Evolutionary conservation across 2,329 filamentous ascomycete genomes (phyloP).

Genomic region (Penicillium sp.): DNA sequence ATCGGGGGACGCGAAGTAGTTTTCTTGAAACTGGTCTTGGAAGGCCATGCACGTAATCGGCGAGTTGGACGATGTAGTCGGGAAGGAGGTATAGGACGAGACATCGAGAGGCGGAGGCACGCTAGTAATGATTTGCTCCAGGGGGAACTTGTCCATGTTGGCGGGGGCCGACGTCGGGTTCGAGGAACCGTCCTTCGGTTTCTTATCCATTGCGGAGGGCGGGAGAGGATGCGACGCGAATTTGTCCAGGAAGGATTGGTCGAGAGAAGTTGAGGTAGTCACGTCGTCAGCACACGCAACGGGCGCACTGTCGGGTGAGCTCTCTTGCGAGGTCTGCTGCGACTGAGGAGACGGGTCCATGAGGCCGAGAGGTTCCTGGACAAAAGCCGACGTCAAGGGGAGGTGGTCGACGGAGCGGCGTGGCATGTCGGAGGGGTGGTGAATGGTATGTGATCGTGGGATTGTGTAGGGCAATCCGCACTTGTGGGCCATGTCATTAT

Average conservation of each 20-base stretch:
- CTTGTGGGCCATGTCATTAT: conserved; percentile 63
- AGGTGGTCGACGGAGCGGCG: conserved; percentile 55
- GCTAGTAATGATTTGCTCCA: conserved; percentile 36
- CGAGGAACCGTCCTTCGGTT: conserved; percentile 15
- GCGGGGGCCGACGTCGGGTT: conserved; percentile 27
- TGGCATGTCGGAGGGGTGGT: conserved; percentile 46
- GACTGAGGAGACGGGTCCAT: conserved; percentile 16
- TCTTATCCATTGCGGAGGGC: conserved; percentile 22
- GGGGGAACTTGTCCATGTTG: conserved; percentile 27
- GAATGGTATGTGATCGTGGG: conserved; percentile 53
- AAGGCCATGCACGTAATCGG: conserved; percentile 36
- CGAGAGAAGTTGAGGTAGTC: conserved; percentile 27
- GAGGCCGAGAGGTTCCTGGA: conserved; percentile 30
- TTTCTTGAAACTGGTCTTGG: conserved; percentile 39
- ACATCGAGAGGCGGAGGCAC: conserved; percentile 41
- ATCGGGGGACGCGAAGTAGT: conserved; percentile 46
- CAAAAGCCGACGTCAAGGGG: conserved; percentile 36
- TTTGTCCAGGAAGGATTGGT: conserved; percentile 33
- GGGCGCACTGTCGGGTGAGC: conserved; percentile 44
- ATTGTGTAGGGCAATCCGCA: conserved; percentile 64
- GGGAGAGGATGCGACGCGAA: conserved; percentile 23
- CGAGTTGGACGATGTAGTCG: conserved; percentile 32
- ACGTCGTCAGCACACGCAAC: conserved; percentile 27
- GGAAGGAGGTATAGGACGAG: conserved; percentile 37
- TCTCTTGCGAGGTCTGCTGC: conserved; percentile 36